Percentiles rank a stretch among this genome's conserved stretches.
These are phyloP conservation scores for Fusarium napiforme DNA, from an alignment of 2,329 filamentous ascomycete species.

Conservation along the genomic window DNA sequence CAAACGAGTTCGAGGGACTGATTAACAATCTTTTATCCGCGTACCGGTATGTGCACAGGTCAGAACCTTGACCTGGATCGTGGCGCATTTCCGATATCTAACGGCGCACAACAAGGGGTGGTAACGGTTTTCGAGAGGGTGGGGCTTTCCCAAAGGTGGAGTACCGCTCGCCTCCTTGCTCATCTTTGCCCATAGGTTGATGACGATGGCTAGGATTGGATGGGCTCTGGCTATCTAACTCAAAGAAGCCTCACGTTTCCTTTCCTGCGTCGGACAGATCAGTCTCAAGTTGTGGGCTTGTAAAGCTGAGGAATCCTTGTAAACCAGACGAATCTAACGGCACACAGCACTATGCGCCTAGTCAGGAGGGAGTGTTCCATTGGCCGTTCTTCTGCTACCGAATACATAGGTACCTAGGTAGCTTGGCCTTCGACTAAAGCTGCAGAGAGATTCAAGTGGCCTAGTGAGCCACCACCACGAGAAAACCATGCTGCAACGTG, in stretches of 20 bases:
- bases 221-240: constrained; percentile 5
- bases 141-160: constrained; percentile 17
- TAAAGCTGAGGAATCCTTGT: background rate
- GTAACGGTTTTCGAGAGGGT: constrained; percentile 34
- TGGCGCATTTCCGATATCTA: constrained; percentile 35
- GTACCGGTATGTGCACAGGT: background rate
- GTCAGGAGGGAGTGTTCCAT: background rate
- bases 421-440: constrained; percentile 1
- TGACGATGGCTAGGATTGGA: constrained; percentile 2
- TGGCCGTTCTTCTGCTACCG: background rate
- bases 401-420: background rate
- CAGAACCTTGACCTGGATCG: constrained; percentile 30
- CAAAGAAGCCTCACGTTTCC: background rate
- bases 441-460: constrained; percentile 19
- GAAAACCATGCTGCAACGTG: constrained; percentile 14
- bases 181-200: constrained; percentile 19
- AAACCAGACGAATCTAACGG: background rate
- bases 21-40: constrained; percentile 19
- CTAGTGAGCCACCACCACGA: constrained; percentile 3
- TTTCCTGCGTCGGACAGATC: background rate
- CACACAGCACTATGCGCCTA: background rate
- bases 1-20: constrained; percentile 2
- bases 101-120: constrained; percentile 18
- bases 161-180: constrained; percentile 20
- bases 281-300: background rate